These are phyloP conservation scores for Chaetomiaceae sp. DNA, from an alignment of 2,329 filamentous ascomycete species.

Conservation along the genomic window DNA sequence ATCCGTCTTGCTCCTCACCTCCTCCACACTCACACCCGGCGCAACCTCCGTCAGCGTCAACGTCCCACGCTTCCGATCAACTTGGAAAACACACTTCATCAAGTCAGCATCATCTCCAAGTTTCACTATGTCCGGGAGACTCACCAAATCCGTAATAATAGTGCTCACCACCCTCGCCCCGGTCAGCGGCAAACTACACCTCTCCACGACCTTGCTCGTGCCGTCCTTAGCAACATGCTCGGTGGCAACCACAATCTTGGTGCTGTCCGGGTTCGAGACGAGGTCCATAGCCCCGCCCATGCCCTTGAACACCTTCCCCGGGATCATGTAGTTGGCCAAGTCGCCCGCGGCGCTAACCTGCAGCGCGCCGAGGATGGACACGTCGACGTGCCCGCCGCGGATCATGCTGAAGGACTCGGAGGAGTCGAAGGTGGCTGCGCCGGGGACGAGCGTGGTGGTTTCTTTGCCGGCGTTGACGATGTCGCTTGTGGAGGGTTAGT, in stretches of 20 bases:
- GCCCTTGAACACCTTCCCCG: constrained; percentile 81
- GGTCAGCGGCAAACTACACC: constrained; percentile 61
- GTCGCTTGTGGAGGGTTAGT: constrained; percentile 41
- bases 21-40: constrained; percentile 62
- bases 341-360: constrained; percentile 77
- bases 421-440: constrained; percentile 73
- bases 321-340: constrained; percentile 86
- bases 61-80: constrained; percentile 57
- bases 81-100: constrained; percentile 62
- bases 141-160: constrained; percentile 68
- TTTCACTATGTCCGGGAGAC: constrained; percentile 29
- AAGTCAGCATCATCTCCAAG: background rate
- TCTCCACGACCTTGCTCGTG: constrained; percentile 60
- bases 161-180: constrained; percentile 65
- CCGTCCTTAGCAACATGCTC: constrained; percentile 68
- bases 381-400: constrained; percentile 75
- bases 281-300: constrained; percentile 79
- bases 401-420: constrained; percentile 87
- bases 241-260: constrained; percentile 68
- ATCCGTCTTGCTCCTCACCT: constrained; percentile 65
- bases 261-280: constrained; percentile 65
- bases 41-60: constrained; percentile 68
- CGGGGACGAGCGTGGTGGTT: constrained; percentile 74
- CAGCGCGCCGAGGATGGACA: constrained; percentile 77
- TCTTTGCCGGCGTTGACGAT: constrained; percentile 87